These are phyloP conservation scores for Uronychia setigera DNA, from an alignment of 73 alveolate species.

Conservation along the genomic window DNA sequence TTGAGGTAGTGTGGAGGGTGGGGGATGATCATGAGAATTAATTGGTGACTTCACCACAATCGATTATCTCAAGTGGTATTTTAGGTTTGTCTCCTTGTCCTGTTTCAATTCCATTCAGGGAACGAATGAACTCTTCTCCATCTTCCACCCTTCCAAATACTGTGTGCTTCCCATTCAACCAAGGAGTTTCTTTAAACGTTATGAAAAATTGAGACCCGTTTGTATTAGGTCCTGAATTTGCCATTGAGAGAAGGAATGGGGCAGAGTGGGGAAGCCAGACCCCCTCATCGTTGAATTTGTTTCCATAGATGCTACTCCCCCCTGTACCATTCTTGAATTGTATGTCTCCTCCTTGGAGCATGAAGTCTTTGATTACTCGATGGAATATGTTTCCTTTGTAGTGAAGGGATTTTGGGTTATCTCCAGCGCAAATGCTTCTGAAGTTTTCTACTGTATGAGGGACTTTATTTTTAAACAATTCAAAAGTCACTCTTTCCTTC, in stretches of 20 bases:
- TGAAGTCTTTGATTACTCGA: conserved; percentile 85
- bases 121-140: conserved; percentile 74
- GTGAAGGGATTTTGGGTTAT: conserved; percentile 49
- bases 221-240: conserved; percentile 92
- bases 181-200: conserved; percentile 83
- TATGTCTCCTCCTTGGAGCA: conserved; percentile 96
- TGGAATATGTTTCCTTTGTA: conserved; percentile 87
- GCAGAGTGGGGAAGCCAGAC: conserved; percentile 83
- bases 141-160: conserved; percentile 93
- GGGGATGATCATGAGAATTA: no score
- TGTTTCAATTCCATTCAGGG: no score
- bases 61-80: no score
- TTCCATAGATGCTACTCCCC: conserved; percentile 90
- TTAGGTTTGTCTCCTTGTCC: no score
- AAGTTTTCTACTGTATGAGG: conserved; percentile 98
- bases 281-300: conserved; percentile 91
- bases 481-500: conserved; percentile 87
- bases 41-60: no score
- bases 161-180: conserved; percentile 96
- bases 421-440: conserved; percentile 98
- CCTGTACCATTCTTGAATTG: conserved; percentile 91
- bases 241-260: conserved; percentile 94
- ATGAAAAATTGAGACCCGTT: conserved; percentile 95
- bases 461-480: conserved; percentile 85
- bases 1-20: no score